These are phyloP conservation scores for Ceratobasidium theobromae DNA, from an alignment of 1,284 basidiomycete genomes.

Conservation along the genomic window DNA sequence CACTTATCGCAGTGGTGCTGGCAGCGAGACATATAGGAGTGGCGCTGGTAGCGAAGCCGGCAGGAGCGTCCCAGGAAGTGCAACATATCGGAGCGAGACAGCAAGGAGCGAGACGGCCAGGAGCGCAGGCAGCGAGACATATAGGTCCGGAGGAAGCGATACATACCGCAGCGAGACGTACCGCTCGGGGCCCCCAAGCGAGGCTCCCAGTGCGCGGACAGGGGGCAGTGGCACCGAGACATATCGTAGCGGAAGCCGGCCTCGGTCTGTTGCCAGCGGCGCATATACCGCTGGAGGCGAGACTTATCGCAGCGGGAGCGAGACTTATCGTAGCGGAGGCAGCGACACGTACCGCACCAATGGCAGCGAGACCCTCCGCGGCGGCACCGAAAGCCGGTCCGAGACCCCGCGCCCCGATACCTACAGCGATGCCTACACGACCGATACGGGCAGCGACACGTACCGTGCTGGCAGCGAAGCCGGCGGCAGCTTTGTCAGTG, in stretches of 20 bases:
- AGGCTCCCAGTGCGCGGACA: not conserved
- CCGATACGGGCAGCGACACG: not conserved
- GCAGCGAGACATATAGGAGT: conserved; percentile 9
- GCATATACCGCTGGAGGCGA: not conserved
- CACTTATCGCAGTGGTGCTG: not conserved
- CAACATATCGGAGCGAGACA: conserved; percentile 2
- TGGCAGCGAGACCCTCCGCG: conserved; percentile 5
- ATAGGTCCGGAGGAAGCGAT: not conserved
- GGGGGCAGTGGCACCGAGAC: not conserved
- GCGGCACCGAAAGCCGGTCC: not conserved
- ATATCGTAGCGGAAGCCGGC: not conserved
- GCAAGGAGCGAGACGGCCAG: not conserved
- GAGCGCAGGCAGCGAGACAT: conserved; percentile 1
- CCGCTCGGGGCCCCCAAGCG: not conserved
- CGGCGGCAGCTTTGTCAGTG: conserved; percentile 7
- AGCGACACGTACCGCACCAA: conserved; percentile 24
- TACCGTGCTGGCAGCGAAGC: not conserved
- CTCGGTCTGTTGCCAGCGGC: not conserved
- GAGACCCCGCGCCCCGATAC: not conserved
- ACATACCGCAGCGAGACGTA: not conserved
- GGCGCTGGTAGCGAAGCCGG: not conserved
- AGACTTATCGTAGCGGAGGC: conserved; percentile 3
- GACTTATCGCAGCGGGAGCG: conserved; percentile 12
- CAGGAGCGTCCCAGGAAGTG: conserved; percentile 40
- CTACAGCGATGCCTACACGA: not conserved